Evolutionary conservation across 495 filamentous ascomycete species (phyloP), one percentile per base, ranked within the genome.

Genomic region (Penicillium macrosclerotiorum): DNA sequence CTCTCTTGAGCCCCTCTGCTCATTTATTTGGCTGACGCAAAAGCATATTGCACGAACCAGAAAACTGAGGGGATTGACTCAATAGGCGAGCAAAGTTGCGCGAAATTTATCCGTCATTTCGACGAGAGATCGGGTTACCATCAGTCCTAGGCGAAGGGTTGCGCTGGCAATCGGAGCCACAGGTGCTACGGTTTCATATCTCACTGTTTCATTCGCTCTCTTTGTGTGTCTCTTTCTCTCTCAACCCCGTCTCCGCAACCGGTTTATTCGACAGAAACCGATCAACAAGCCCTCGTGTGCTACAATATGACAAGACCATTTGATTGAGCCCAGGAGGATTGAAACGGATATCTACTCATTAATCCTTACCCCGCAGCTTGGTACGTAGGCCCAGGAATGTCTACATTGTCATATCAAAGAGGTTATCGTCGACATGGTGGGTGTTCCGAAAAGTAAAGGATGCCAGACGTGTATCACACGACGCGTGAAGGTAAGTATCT

Each of bases 391-490:
- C 27, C n/a, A n/a, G 27, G 27, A 30, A 8, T n/a, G n/a, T 9
- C 27, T 30, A 8, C n/a, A 30, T n/a, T n/a, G 8, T 8, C n/a
- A 8, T 30, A 30, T n/a, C 27, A 30, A 30, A n/a, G 27, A 30
- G n/a, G n/a, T n/a, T n/a, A n/a, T n/a, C n/a, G n/a, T 42, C 45
- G 39, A 39, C 27, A 69, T 69, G 69, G 69, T 73, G 26, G 69
- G 67, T 27, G 66, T 69, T 18, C 68, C 69, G 8, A 59, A 69
- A 26, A 71, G 68, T 49, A 62, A 54, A 53, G 68, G 69, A 43
- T 73, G 68, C 52, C 57, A 54, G 32, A 62, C 52, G n/a, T 68
- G 63, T 48, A 54, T 66, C 18, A 38, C 60, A 12, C 55, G 63
- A 14, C 57, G 60, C n/a, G 58, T 68, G 25, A 60, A 54, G 46